These are phyloP conservation scores for Diaporthe nobilis DNA, from an alignment of 2,329 filamentous ascomycete genomes.

Conservation along the genomic window DNA sequence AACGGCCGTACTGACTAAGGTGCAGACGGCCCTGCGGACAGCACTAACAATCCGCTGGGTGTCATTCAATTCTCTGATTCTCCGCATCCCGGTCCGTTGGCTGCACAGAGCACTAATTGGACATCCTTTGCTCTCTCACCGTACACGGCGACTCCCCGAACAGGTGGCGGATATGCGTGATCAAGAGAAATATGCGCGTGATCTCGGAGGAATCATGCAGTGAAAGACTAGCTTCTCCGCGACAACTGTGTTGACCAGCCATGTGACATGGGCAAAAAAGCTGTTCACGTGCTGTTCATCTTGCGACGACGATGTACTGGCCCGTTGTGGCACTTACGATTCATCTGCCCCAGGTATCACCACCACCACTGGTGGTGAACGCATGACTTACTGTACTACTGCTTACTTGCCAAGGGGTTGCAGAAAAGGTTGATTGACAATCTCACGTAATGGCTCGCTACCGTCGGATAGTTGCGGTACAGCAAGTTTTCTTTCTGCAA, in stretches of 20 bases:
- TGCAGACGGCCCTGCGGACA: not conserved
- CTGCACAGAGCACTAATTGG: constrained; percentile 20
- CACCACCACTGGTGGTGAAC: not conserved
- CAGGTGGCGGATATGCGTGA: constrained; percentile 1
- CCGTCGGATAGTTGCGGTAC: constrained; percentile 9
- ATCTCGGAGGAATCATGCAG: constrained; percentile 1
- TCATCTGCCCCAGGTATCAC: not conserved
- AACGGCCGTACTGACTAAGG: constrained; percentile 17
- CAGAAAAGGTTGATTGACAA: not conserved
- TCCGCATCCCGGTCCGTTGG: constrained; percentile 1
- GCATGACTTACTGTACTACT: not conserved
- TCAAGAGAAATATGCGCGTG: not conserved
- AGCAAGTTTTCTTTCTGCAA: not conserved
- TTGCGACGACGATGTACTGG: too few relatives aligned
- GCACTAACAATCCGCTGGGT: constrained; percentile 12
- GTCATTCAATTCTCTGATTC: constrained; percentile 14
- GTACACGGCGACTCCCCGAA: not conserved
- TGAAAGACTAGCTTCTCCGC: constrained; percentile 2
- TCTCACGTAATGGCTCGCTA: constrained; percentile 33
- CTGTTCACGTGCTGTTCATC: not conserved
- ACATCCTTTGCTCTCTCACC: not conserved
- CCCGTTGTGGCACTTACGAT: not conserved
- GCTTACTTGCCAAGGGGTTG: constrained; percentile 12
- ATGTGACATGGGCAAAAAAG: not conserved
- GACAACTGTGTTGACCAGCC: not conserved